Evolutionary conservation across 2,329 filamentous ascomycete genomes (phyloP).

Genomic region (Penicillium brevicompactum): DNA sequence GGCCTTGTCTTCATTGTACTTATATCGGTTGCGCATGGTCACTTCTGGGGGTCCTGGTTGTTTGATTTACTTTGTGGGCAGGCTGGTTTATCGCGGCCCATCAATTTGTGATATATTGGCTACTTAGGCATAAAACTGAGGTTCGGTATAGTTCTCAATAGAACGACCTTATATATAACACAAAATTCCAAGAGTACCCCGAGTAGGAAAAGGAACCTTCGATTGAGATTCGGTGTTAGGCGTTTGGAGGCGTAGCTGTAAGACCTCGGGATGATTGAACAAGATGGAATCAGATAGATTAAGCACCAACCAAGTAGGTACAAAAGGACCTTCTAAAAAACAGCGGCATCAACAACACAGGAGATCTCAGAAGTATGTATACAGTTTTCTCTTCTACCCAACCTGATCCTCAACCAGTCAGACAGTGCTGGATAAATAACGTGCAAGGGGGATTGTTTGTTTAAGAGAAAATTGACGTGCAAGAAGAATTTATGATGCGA

Average conservation of each 20-base stretch:
- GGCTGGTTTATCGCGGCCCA: background rate
- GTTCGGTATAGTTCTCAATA: conserved; percentile 6
- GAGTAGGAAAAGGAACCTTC: background rate
- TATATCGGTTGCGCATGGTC: conserved; percentile 28
- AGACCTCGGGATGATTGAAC: conserved; percentile 14
- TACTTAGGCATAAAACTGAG: conserved; percentile 1
- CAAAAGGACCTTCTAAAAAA: conserved; percentile 30
- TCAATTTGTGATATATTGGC: conserved; percentile 11
- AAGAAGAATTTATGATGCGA: conserved; percentile 22
- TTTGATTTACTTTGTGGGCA: background rate
- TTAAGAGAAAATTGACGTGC: conserved; percentile 28
- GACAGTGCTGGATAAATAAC: conserved; percentile 18
- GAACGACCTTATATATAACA: background rate
- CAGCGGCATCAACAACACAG: conserved; percentile 31
- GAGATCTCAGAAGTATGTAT: conserved; percentile 42
- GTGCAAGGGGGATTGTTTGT: conserved; percentile 12
- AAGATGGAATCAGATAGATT: conserved; percentile 24
- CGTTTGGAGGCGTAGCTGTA: conserved; percentile 9
- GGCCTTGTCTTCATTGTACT: conserved; percentile 30
- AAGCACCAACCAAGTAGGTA: conserved; percentile 25
- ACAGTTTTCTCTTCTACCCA: conserved; percentile 40
- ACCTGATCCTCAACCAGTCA: conserved; percentile 22
- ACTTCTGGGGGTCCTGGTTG: conserved; percentile 7
- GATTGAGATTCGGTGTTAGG: conserved; percentile 1
- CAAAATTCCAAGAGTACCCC: background rate